Base-by-base conservation (phyloP, 2,329 filamentous ascomycete genomes). In the Allantophomopsis lycopodina region DNA sequence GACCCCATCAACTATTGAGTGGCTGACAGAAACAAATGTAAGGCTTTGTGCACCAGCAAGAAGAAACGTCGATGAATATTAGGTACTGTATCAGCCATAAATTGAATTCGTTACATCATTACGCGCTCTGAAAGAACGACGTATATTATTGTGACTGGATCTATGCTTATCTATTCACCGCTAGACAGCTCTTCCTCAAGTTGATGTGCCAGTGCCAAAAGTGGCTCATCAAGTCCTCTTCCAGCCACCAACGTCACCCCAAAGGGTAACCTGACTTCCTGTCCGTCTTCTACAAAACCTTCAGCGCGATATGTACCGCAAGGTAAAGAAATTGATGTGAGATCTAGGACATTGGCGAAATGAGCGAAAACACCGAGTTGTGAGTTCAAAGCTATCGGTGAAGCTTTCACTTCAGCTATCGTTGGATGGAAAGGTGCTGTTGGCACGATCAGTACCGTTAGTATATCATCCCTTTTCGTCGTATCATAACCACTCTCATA, bases 301-400 rank as follows among this genome's bases (percentile, higher is more conserved):
- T 28, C 23, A 3, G 23, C 23, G 23, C 7, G 23, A 28, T 28
- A 28, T 3, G 23, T 28, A 28, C 23, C 23, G 11, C 23, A 28
- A 4, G 23, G 23, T 10, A 28, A 12, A 28, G 23, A 28, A 28
- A 28, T 28, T 3, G 23, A 28, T 28, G 23, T 28, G 23, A 73
- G 50, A 54, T 75, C 70, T 11, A 74, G 54, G 16, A 74, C 66
- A 45, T 74, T 74, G 2, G 58, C 70, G 39, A 64, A 69, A 48
- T 73, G 69, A 2, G 69, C 68, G 45, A 71, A 73, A 18, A 57
- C 59, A 5, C 66, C 66, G 12, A 69, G 41, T 16, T 60, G 58
- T 16, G 63, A 62, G 44, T 73, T 73, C 48, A 64, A 55, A n/a
- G 47, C 55, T 31, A 73, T 56, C 0, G 69, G 69, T 42, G 73